Percentiles rank a stretch among this genome's conserved stretches.
Evolutionary conservation across 2,329 filamentous ascomycete genomes (phyloP).

Genomic region (Dactylellina leptospora): DNA sequence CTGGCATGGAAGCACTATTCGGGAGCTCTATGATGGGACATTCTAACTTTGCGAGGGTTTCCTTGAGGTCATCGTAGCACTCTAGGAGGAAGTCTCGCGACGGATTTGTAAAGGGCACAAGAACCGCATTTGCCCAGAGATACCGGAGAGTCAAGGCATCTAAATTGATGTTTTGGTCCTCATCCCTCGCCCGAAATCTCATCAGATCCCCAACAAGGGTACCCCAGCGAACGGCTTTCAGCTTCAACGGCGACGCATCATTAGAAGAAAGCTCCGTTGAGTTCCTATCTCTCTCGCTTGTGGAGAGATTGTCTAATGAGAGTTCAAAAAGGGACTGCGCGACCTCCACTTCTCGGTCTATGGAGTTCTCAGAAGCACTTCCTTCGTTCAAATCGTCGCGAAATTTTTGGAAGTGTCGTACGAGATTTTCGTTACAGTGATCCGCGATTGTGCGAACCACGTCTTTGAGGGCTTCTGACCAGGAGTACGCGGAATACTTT

Average conservation of each 20-base stretch:
- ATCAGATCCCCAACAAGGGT: conserved; percentile 56
- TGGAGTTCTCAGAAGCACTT: conserved; percentile 1
- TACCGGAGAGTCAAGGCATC: conserved; percentile 62
- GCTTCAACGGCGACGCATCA: conserved; percentile 43
- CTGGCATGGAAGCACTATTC: conserved; percentile 77
- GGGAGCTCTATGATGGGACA: conserved; percentile 68
- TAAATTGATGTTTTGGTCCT: conserved; percentile 53
- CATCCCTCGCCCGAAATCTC: conserved; percentile 54
- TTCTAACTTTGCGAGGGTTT: conserved; percentile 64
- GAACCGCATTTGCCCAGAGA: conserved; percentile 72
- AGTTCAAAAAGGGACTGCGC: conserved; percentile 71
- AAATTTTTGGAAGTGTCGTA: conserved; percentile 54
- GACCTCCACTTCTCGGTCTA: conserved; percentile 60
- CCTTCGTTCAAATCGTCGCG: conserved; percentile 49
- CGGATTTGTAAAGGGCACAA: conserved; percentile 55
- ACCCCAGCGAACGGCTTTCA: conserved; percentile 55
- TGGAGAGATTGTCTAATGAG: conserved; percentile 66
- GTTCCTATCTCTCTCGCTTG: conserved; percentile 54
- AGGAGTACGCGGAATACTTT: conserved; percentile 56
- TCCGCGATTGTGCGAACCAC: conserved; percentile 54
- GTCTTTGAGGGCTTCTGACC: conserved; percentile 56
- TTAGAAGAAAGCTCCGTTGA: conserved; percentile 53
- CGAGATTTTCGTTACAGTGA: conserved; percentile 55
- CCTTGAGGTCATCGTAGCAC: conserved; percentile 66
- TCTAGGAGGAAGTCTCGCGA: conserved; percentile 56